Evolutionary conservation across 2,329 filamentous ascomycete genomes (phyloP).

Genomic region (Neonectria faginata): DNA sequence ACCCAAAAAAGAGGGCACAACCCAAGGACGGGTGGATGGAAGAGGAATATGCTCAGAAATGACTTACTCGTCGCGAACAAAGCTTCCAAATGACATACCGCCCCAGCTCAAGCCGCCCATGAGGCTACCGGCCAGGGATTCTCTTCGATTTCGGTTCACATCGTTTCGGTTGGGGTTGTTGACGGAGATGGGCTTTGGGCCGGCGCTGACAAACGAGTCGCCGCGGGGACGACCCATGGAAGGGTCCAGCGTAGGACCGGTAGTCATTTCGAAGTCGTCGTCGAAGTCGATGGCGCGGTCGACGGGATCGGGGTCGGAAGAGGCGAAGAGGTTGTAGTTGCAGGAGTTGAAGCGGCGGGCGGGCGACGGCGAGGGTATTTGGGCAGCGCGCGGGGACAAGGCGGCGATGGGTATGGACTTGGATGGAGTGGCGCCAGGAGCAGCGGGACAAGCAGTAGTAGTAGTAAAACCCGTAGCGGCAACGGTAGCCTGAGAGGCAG

Average conservation of each 20-base stretch:
- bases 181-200: slow-evolving; percentile 75
- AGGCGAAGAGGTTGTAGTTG: slow-evolving; percentile 40
- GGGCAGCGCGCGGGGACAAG: slow-evolving; percentile 34
- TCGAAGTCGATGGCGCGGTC: slow-evolving; percentile 40
- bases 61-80: slow-evolving; percentile 96
- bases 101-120: slow-evolving; percentile 96
- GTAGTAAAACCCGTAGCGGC: slow-evolving; percentile 40
- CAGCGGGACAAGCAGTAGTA: slow-evolving; percentile 42
- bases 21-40: slow-evolving; percentile 16
- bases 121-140: slow-evolving; percentile 72
- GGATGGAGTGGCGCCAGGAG: slow-evolving; percentile 42
- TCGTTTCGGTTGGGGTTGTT: slow-evolving; percentile 72
- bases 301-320: slow-evolving; percentile 44
- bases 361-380: slow-evolving; percentile 24
- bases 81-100: slow-evolving; percentile 94
- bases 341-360: slow-evolving; percentile 6
- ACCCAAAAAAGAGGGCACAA: slow-evolving; percentile 15
- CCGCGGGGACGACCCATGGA: slow-evolving; percentile 68
- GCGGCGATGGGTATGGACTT: slow-evolving; percentile 50
- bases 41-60: slow-evolving; percentile 31
- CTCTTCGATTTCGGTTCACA: slow-evolving; percentile 68
- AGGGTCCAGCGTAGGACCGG: slow-evolving; percentile 68
- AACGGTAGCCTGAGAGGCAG: slow-evolving; percentile 36
- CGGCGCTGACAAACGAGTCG: slow-evolving; percentile 74
- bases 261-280: slow-evolving; percentile 65